Conservation (phyloP, 2,329 filamentous ascomycete genomes). For the Geoglossum cookeanum region DNA sequence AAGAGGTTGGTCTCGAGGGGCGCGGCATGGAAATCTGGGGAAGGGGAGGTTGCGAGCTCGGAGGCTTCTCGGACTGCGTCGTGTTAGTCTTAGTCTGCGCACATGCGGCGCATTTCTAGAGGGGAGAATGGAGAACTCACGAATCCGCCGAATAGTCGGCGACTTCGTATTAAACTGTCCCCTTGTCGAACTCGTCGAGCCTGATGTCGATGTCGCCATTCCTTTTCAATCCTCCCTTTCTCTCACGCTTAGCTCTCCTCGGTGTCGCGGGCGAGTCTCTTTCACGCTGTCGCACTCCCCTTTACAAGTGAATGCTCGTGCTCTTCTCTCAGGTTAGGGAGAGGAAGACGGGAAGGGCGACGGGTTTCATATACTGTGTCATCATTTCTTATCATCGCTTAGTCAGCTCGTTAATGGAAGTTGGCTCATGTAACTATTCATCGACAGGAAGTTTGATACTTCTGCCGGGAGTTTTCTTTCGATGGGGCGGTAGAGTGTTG, state of each 20-base stretch:
- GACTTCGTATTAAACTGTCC: constrained; percentile 49
- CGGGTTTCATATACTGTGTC: no score
- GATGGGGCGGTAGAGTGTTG: no score
- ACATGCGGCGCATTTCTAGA: neutral
- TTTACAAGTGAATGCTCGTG: no score
- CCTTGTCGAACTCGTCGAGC: neutral
- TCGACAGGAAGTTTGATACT: no score
- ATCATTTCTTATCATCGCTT: no score
- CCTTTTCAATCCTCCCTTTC: neutral
- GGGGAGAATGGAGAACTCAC: constrained; percentile 27
- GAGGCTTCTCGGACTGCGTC: constrained; percentile 65
- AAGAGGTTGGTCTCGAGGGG: constrained; percentile 83
- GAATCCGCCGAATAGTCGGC: constrained; percentile 68
- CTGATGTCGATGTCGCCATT: neutral
- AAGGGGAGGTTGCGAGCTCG: constrained; percentile 64
- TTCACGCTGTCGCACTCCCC: no score
- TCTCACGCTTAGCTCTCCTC: neutral
- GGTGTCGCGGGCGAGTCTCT: no score
- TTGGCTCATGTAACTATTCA: no score
- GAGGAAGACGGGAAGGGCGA: no score
- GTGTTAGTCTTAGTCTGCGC: neutral
- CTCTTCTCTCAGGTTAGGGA: no score
- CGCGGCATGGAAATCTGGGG: constrained; percentile 65
- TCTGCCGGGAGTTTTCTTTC: no score
- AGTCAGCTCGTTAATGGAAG: no score